These are phyloP conservation scores for Hemerocallis citrina DNA, from an alignment of 106 monocot species.

Conservation along the genomic window DNA sequence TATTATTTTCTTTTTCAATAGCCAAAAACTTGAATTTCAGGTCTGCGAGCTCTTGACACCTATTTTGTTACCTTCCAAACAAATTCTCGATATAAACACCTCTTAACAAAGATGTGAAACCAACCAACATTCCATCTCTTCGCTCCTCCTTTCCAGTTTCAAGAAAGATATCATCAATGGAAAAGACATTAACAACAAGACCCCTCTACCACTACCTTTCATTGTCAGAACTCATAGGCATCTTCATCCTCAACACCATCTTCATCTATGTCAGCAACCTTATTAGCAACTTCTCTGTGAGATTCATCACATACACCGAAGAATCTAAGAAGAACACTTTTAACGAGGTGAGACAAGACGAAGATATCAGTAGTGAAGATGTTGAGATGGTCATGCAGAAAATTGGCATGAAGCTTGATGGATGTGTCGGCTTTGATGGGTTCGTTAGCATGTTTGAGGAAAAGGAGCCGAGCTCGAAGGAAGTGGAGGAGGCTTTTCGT, in stretches of 20 bases:
- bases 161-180: too few species aligned
- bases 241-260: conserved; percentile 8
- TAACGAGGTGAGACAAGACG: too few species aligned
- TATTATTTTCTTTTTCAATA: too few species aligned
- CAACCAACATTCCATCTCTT: too few species aligned
- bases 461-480: conserved; percentile 64
- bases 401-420: conserved; percentile 33
- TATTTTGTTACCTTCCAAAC: too few species aligned
- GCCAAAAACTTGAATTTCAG: too few species aligned
- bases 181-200: neutral
- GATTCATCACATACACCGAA: neutral
- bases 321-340: neutral
- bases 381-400: conserved; percentile 40
- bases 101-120: too few species aligned
- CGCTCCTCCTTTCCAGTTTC: neutral
- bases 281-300: conserved; percentile 12
- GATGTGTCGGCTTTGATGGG: conserved; percentile 24
- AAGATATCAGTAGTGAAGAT: conserved; percentile 12
- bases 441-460: conserved; percentile 46
- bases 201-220: conserved; percentile 8
- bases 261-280: conserved; percentile 16
- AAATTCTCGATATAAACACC: neutral
- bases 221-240: neutral
- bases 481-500: conserved; percentile 48
- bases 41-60: too few species aligned